These are phyloP conservation scores for Ophiocordyceps australis DNA, from an alignment of 2,329 filamentous ascomycete genomes.

Conservation along the genomic window DNA sequence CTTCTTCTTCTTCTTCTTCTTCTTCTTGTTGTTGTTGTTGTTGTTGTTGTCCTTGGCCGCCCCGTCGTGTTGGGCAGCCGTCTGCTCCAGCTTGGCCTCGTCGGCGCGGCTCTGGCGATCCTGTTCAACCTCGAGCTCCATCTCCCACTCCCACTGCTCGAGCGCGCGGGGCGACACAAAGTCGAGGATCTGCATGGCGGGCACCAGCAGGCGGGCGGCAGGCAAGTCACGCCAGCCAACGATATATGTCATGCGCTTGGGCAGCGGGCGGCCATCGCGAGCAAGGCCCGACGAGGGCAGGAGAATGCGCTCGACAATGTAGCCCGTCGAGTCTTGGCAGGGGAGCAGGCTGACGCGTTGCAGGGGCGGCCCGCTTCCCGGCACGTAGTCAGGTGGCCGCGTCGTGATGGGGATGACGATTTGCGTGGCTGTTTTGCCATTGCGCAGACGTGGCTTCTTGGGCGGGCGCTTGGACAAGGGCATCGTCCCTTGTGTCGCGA, in stretches of 20 bases:
- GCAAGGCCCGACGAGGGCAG: conserved; percentile 17
- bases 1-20: conserved; percentile 5
- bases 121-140: conserved; percentile 22
- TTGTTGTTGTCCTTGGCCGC: too few species aligned
- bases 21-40: too few species aligned
- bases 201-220: conserved; percentile 25
- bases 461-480: not conserved
- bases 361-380: conserved; percentile 27
- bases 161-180: conserved; percentile 38
- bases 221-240: conserved; percentile 36
- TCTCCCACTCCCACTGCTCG: conserved; percentile 36
- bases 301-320: conserved; percentile 34
- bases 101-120: conserved; percentile 12
- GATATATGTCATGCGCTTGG: conserved; percentile 31
- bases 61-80: too few species aligned
- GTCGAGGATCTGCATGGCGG: conserved; percentile 28
- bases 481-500: too few species aligned
- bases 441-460: not conserved
- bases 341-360: conserved; percentile 28
- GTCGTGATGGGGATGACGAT: conserved; percentile 1
- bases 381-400: conserved; percentile 16
- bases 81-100: conserved; percentile 6
- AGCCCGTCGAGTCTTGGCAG: conserved; percentile 31
- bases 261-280: conserved; percentile 15
- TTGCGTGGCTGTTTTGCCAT: not conserved